Base-by-base conservation (phyloP, 164 flowering plant genomes). In the Houttuynia cordata region DNA sequence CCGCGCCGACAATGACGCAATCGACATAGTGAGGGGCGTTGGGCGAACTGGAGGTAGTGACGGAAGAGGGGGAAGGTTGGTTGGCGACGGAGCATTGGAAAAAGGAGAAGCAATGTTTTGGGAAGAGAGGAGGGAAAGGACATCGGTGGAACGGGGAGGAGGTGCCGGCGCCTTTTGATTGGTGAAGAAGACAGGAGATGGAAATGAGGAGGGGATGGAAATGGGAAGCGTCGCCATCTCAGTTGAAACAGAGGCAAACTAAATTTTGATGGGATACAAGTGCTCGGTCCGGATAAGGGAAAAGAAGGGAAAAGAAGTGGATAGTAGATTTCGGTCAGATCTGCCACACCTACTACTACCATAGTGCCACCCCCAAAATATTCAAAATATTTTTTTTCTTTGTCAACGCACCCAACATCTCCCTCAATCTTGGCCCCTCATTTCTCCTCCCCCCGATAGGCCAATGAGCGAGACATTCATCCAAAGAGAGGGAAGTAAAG, bases 1-100 rank as follows among this genome's bases (percentile, higher is more conserved):
- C 96, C 3, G 73, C 97, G 20, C 98, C 98, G 10, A 93, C 88
- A 8, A 90, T 68, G 10, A 90, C 96, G 64, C 96, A 85, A 56
- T 92, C 98, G 20, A 83, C 67, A 24, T 69, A 62, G 22, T 59
- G 49, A 10, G 40, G 23, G 51, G 13, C 6, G 37, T 6, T 30
- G 37, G 37, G 37, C 6, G 59, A 70, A 64, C 51, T 62, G 13
- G 60, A 20, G 25, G 45, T 68, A 23, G 73, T 65, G 49, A 45
- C 17, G 0, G 74, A 65, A 25, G 76, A 66, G 49, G 60, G n/a
- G 17, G 69, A 40, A 47, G 74, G 63, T 17, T 70, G 64, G 59
- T 67, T 70, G 53, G 78, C 70, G 59, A 72, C 62, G 21, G 66
- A 63, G 63, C 68, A 71, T 51, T 63, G 49, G 23, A 60, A 59